Evolutionary conservation across 441 rosid species (phyloP), one percentile per base, ranked within the genome.

Genomic region (Croton setiger): DNA sequence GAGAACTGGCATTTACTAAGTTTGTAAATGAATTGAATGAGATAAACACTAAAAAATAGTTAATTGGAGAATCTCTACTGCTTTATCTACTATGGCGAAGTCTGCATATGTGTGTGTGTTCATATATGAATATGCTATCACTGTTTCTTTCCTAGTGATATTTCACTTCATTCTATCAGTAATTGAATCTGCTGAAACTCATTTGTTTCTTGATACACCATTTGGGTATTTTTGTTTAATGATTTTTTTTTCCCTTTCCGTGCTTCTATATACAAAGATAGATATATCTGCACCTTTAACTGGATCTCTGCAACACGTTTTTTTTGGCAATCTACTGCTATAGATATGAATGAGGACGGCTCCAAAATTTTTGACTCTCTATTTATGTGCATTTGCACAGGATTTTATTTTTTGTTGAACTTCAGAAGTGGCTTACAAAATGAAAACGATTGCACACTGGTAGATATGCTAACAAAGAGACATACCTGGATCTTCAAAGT

Each of bases 1-100:
- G 69, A 78, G 47, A 68, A 73, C 76, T 73, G 70, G 45, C 13
- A 56, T 35, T 54, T 11, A 56, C 57, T 72, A 70, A 63, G 64
- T 65, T 43, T 23, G 60, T 58, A 39, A 14, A 64, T 55, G 20
- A 14, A 39, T 27, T 67, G 48, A 58, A 23, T 53, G 14, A 54
- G 27, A 68, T 20, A 35, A 55, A 53, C 52, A 36, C 23, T 45
- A 64, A 52, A 58, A 37, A 51, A 59, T 18, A 43, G 53, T 33
- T 53, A 21, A 17, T 23, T 11, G 43, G 5, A 39, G 43, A 39
- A 39, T 5, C 43, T 39, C 43, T 39, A 39, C 45, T 74, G 59
- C 71, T 70, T 60, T 51, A 60, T 58, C 41, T 43, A 49, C 66
- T 36, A 41, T 33, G 48, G 48, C 43, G 27, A 48, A 21, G 35